Conservation (phyloP, 352 stramenopile genomes). For the Pythium graminicola region DNA sequence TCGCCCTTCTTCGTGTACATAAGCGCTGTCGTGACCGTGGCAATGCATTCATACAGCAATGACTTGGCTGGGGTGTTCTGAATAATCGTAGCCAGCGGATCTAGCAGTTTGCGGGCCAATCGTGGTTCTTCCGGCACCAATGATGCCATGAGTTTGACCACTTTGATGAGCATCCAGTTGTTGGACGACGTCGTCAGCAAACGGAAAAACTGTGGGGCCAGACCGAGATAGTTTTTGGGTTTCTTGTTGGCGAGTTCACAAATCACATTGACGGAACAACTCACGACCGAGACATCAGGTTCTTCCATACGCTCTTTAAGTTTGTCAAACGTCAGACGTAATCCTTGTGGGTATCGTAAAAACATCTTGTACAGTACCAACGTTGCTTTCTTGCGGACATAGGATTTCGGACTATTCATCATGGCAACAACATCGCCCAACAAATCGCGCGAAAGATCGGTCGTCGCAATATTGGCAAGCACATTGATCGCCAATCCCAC, state of each 20-base stretch:
- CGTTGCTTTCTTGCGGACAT: conserved; percentile 98
- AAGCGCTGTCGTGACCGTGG: conserved; percentile 95
- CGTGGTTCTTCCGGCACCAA: conserved; percentile 97
- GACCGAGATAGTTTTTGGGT: conserved; percentile 96
- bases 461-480: conserved; percentile 98
- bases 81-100: conserved; percentile 96
- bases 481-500: conserved; percentile 97
- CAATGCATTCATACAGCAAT: conserved; percentile 97
- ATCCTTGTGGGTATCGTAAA: conserved; percentile 95
- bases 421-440: conserved; percentile 88
- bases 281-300: conserved; percentile 93
- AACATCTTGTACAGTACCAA: conserved; percentile 99
- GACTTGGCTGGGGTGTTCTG: conserved; percentile 97
- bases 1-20: conserved; percentile 95
- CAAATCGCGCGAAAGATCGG: conserved; percentile 93
- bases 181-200: conserved; percentile 97
- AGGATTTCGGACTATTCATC: conserved; percentile 92
- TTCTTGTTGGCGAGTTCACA: conserved; percentile 99
- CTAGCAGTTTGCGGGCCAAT: conserved; percentile 96
- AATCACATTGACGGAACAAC: conserved; percentile 98
- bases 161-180: conserved; percentile 99
- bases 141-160: conserved; percentile 97
- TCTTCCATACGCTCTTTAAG: conserved; percentile 97
- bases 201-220: conserved; percentile 98
- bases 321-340: conserved; percentile 97